Conservation (phyloP, 176 grass and related monocot genomes). For the Tillandsia fasciculata region DNA sequence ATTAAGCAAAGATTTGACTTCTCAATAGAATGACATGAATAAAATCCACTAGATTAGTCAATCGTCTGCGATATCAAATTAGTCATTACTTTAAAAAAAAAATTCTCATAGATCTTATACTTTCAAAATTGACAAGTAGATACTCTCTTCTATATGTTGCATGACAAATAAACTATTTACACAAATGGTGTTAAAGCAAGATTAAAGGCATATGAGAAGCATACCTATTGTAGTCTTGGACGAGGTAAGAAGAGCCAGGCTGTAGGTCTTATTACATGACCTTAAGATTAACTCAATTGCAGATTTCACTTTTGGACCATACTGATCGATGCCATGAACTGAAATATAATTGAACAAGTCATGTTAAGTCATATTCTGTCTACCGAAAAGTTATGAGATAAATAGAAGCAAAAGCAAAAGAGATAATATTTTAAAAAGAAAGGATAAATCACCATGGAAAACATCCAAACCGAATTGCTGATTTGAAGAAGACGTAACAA, state of each 20-base stretch:
- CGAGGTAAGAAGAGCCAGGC: conserved; percentile 86
- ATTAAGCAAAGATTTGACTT: no score
- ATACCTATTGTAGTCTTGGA: conserved; percentile 82
- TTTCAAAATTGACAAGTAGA: no score
- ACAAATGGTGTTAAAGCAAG: not conserved
- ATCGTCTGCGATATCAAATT: no score
- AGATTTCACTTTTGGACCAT: conserved; percentile 84
- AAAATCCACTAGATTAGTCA: no score
- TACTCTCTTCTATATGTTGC: not conserved
- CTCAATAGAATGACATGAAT: no score
- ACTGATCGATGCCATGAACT: conserved; percentile 62
- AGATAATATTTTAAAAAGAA: not conserved
- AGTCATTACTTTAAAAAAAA: no score
- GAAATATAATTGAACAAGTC: conserved; percentile 18
- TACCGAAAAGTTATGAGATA: conserved; percentile 9
- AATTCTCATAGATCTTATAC: no score
- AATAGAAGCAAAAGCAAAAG: conserved; percentile 13
- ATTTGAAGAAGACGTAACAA: conserved; percentile 84
- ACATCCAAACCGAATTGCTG: conserved; percentile 69
- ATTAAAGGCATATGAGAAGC: conserved; percentile 9
- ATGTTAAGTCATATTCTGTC: conserved; percentile 3
- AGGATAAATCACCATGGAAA: conserved; percentile 46
- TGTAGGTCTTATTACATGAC: conserved; percentile 85
- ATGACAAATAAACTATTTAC: not conserved
- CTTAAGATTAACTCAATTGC: conserved; percentile 89